Evolutionary conservation across 2,329 filamentous ascomycete species (phyloP), one percentile per base, ranked within the genome.

Genomic region (Emmonsia crescens): DNA sequence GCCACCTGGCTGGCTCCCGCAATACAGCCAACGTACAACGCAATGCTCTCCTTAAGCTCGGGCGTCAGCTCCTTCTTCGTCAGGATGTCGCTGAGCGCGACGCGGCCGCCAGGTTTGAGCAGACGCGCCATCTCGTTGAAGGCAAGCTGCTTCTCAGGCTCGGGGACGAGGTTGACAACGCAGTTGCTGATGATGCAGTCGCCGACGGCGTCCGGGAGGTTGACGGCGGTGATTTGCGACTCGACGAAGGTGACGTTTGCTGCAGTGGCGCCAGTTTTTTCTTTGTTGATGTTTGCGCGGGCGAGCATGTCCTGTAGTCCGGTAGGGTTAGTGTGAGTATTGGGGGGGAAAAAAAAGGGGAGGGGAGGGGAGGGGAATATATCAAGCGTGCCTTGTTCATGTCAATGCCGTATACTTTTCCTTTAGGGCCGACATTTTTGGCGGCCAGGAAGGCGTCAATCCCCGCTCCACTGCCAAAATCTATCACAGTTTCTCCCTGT

Each of bases 131-230:
- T 85, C 69, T 87, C 84, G 0, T 71, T 66, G 64, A 87, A 87
- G 0, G 80, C 83, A 0, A 74, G 63, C 5, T 73, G 76, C 67
- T 85, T 86, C 10, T 86, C 81, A 0, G 64, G 61, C 9, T 72
- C 68, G 0, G 82, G 82, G 0, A 85, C 80, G 0, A 85, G 79
- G 65, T 85, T 86, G 63, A 86, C 73, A 31, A 85, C 83, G 63
- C 84, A 88, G 71, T 87, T 88, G 64, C 79, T 83, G 64, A 86
- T 84, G 61, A 87, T 79, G 66, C 80, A 81, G 70, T 85, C 77
- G 21, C 77, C 80, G 19, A 68, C 78, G 9, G 63, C 67, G 10
- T 71, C 65, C 0, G 73, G 68, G 0, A 85, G 71, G 0, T 77
- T 71, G 24, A 85, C 79, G 3, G 72, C 66, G 0, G 80, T 84